Percentiles rank a stretch among this genome's conserved stretches.
Evolutionary conservation across 2,329 filamentous ascomycete genomes (phyloP).

Genomic region (Trichoderma pleuroti): DNA sequence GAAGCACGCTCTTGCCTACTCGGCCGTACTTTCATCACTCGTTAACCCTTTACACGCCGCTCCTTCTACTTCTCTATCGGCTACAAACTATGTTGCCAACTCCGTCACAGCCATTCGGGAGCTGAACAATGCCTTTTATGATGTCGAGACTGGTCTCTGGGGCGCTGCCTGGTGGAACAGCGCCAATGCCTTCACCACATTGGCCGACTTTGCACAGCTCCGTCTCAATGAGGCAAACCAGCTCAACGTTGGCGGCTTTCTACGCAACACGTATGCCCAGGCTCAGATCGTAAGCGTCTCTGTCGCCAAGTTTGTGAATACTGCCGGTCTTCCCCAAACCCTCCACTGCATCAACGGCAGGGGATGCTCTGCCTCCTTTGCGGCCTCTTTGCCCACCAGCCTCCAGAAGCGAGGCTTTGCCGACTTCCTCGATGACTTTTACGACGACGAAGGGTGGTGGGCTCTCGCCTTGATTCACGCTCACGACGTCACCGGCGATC

Average conservation of each 20-base stretch:
- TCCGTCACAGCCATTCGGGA: conserved; percentile 24
- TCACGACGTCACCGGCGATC: conserved; percentile 51
- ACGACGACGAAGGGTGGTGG: conserved; percentile 65
- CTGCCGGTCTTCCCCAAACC: conserved; percentile 33
- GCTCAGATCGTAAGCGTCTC: conserved; percentile 41
- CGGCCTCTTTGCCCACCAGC: conserved; percentile 28
- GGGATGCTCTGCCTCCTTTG: neutral
- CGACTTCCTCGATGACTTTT: conserved; percentile 51
- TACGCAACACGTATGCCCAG: conserved; percentile 44
- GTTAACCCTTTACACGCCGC: conserved; percentile 1
- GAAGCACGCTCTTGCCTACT: conserved; percentile 11
- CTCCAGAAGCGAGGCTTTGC: conserved; percentile 32
- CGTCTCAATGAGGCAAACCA: conserved; percentile 33
- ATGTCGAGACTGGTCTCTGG: conserved; percentile 59
- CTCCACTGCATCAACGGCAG: conserved; percentile 28
- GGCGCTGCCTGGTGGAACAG: conserved; percentile 69
- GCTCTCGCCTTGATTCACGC: conserved; percentile 55
- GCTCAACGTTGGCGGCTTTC: conserved; percentile 39
- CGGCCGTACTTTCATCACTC: conserved; percentile 7
- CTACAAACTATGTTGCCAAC: conserved; percentile 11
- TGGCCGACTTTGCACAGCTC: conserved; percentile 52
- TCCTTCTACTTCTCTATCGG: conserved; percentile 7
- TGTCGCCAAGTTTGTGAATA: conserved; percentile 38
- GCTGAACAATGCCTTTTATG: conserved; percentile 59
- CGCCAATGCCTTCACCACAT: conserved; percentile 61